A percentile compares a stretch with the other conserved stretches of the same genome.
phyloP scores from a whole-genome alignment of 1,284 basidiomycete species.

The Sutorius eximius region DNA sequence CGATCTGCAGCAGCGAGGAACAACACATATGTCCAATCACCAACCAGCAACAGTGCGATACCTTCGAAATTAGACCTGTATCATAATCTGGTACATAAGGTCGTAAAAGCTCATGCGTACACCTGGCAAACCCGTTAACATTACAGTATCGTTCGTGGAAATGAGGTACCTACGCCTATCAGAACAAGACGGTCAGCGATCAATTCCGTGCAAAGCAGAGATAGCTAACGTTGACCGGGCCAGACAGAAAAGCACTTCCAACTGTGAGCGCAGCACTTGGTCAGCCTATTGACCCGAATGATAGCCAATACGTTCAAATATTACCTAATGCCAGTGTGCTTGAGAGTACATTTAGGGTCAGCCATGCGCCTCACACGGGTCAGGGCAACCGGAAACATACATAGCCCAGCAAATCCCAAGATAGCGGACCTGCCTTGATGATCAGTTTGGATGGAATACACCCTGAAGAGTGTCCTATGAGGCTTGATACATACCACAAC shows the following conservation, averaged over 20 bases:
- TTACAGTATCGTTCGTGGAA: neutral
- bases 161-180: slow-evolving; percentile 4
- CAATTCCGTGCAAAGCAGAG: neutral
- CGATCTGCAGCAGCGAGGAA: slow-evolving; percentile 14
- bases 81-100: neutral
- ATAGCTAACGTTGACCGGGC: neutral
- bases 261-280: neutral
- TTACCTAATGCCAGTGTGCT: slow-evolving; percentile 4
- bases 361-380: neutral
- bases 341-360: neutral
- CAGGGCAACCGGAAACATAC: neutral
- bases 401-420: slow-evolving; percentile 12
- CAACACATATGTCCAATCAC: slow-evolving; percentile 11
- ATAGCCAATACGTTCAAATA: neutral
- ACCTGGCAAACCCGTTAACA: neutral
- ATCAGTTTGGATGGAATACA: neutral
- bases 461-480: too few species aligned
- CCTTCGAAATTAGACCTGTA: neutral
- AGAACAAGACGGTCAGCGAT: neutral
- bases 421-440: slow-evolving; percentile 16
- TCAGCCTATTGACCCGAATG: neutral
- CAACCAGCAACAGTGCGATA: neutral
- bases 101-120: slow-evolving; percentile 7
- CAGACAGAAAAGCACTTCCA: slow-evolving; percentile 8
- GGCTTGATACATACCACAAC: slow-evolving; percentile 10